phyloP scores from a whole-genome alignment of 768 basidiomycete species.

The Mycena capillaripes region DNA sequence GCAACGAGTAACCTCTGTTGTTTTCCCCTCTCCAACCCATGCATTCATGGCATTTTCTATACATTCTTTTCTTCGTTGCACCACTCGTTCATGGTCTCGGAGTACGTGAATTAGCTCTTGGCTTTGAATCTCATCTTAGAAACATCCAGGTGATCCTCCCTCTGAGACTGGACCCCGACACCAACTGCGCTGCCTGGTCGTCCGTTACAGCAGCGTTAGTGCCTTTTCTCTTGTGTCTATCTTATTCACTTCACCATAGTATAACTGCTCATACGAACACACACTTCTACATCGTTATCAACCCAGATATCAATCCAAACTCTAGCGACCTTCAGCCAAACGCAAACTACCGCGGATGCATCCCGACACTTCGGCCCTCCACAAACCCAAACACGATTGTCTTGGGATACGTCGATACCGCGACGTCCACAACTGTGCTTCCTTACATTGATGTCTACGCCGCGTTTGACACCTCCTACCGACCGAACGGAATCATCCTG shows the following conservation, averaged over 20 bases:
- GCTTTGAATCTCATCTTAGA: not conserved
- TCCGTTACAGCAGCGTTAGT: conserved; percentile 2
- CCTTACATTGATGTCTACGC: not conserved
- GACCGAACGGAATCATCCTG: not conserved
- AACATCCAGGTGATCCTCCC: conserved; percentile 19
- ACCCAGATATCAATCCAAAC: conserved; percentile 36
- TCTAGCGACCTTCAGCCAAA: not conserved
- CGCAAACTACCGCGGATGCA: not conserved
- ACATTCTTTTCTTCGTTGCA: not conserved
- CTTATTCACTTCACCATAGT: conserved; percentile 19
- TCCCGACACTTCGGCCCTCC: not conserved
- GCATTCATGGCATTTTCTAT: not conserved
- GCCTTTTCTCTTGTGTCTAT: not conserved
- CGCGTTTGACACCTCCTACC: not conserved
- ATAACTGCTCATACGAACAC: conserved; percentile 39
- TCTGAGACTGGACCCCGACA: conserved; percentile 9
- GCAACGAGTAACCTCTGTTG: not conserved
- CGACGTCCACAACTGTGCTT: not conserved
- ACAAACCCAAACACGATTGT: not conserved
- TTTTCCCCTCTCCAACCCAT: not conserved
- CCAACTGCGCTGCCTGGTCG: conserved; percentile 17
- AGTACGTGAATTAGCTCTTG: not conserved
- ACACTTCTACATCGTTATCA: conserved; percentile 44
- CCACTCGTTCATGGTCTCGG: not conserved
- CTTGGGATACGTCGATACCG: not conserved